Evolutionary conservation across 805 yeast genomes (phyloP).

Genomic region (Priceomyces carsonii): DNA sequence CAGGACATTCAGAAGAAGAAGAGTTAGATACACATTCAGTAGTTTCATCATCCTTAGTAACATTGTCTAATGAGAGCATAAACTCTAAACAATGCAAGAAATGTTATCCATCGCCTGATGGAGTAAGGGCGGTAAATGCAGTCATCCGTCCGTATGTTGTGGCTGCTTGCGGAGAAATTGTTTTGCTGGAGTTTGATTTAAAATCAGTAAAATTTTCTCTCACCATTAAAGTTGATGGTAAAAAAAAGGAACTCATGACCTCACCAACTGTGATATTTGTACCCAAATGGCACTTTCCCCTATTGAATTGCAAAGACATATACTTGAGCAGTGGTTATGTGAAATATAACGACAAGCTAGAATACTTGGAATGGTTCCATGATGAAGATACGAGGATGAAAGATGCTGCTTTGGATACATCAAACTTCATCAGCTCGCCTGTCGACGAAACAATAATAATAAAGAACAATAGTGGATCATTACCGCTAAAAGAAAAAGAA

Average conservation of each 20-base stretch:
- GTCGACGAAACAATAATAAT: slow-evolving; percentile 33
- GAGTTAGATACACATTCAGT: slow-evolving; percentile 14
- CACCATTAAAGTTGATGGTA: slow-evolving; percentile 33
- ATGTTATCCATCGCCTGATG: slow-evolving; percentile 50
- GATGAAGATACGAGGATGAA: slow-evolving; percentile 19
- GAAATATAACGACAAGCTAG: slow-evolving; percentile 49
- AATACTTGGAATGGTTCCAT: slow-evolving; percentile 74
- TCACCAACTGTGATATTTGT: slow-evolving; percentile 62
- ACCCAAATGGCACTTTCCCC: slow-evolving; percentile 71
- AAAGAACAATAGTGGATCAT: slow-evolving; percentile 37
- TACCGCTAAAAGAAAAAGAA: slow-evolving; percentile 24
- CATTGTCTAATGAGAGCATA: slow-evolving; percentile 23
- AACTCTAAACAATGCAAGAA: slow-evolving; percentile 26
- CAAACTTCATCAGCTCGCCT: neutral
- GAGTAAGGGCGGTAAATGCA: slow-evolving; percentile 75
- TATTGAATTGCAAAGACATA: slow-evolving; percentile 47
- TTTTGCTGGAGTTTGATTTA: slow-evolving; percentile 60
- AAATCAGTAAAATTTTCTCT: slow-evolving; percentile 47
- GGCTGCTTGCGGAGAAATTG: slow-evolving; percentile 60
- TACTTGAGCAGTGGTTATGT: slow-evolving; percentile 58
- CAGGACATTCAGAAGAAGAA: slow-evolving; percentile 7
- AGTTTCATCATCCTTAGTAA: slow-evolving; percentile 23
- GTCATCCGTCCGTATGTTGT: slow-evolving; percentile 76
- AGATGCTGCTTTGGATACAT: slow-evolving; percentile 12
- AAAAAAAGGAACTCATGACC: slow-evolving; percentile 5